Conservation (phyloP, 1,284 basidiomycete species). For the Ceratobasidium sp. region DNA sequence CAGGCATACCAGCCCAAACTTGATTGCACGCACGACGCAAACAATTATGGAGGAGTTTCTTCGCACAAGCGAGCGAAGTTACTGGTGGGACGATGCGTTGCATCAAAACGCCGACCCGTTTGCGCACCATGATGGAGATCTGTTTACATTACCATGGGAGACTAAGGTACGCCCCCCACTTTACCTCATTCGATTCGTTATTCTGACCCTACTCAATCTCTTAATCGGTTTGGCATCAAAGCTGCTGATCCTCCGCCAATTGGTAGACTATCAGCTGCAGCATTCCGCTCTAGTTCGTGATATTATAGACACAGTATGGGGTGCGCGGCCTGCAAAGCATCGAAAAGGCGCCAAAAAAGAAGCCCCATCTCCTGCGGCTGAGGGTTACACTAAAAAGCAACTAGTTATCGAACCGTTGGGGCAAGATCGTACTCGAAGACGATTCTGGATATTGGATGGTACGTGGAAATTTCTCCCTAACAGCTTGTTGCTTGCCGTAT, state of each 20-base stretch:
- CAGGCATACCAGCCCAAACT: conserved; percentile 43
- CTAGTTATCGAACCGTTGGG: conserved; percentile 74
- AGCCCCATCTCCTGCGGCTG: conserved; percentile 63
- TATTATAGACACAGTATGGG: conserved; percentile 82
- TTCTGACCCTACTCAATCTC: conserved; percentile 16
- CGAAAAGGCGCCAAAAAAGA: conserved; percentile 70
- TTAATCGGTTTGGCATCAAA: conserved; percentile 54
- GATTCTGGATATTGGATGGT: conserved; percentile 86
- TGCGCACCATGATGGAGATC: conserved; percentile 67
- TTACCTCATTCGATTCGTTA: conserved; percentile 47
- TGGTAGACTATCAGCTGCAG: conserved; percentile 79
- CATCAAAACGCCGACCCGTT: conserved; percentile 77
- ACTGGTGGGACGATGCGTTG: conserved; percentile 78
- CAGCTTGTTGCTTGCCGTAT: background rate
- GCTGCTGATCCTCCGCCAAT: conserved; percentile 80
- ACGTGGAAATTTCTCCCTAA: conserved; percentile 59
- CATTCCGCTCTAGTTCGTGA: conserved; percentile 73
- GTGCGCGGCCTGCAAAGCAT: conserved; percentile 80
- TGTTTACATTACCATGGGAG: conserved; percentile 79
- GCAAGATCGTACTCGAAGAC: conserved; percentile 74
- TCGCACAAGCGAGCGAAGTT: conserved; percentile 69
- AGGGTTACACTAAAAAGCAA: conserved; percentile 66
- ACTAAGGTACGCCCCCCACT: conserved; percentile 68
- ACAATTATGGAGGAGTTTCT: conserved; percentile 71
- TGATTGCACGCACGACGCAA: conserved; percentile 44